Evolutionary conservation across 2,329 filamentous ascomycete species (phyloP).

Genomic region (Chalaropsis thielavioides): DNA sequence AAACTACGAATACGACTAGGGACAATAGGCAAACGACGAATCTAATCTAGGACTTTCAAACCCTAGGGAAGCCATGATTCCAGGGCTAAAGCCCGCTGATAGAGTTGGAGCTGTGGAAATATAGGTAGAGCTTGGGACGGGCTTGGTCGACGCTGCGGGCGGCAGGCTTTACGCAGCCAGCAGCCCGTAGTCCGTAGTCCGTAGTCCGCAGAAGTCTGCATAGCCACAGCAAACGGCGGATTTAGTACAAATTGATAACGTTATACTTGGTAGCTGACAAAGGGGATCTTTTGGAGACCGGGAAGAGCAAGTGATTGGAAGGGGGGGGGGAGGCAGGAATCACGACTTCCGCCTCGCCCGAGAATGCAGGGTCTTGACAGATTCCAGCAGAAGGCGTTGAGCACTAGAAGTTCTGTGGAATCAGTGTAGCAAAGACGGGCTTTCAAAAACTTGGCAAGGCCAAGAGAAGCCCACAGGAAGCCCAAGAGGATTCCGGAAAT

Average conservation of each 20-base stretch:
- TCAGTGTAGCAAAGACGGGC: background rate
- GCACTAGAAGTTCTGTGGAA: background rate
- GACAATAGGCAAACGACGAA: background rate
- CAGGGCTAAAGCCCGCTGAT: background rate
- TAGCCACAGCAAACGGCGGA: background rate
- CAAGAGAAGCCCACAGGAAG: background rate
- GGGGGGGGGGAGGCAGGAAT: background rate
- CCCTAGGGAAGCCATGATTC: background rate
- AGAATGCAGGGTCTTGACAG: background rate
- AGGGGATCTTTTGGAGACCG: background rate
- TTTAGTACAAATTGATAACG: background rate
- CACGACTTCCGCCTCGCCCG: conserved; percentile 4
- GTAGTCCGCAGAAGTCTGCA: background rate
- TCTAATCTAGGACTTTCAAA: background rate
- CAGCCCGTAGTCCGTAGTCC: background rate
- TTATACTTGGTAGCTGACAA: background rate
- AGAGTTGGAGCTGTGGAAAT: background rate
- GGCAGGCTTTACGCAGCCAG: too few species aligned
- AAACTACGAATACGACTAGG: background rate
- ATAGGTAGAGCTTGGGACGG: background rate
- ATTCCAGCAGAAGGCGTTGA: background rate
- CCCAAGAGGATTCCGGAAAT: background rate
- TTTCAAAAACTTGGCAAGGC: background rate
- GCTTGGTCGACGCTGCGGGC: too few species aligned
- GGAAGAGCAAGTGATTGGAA: background rate